phyloP scores from a whole-genome alignment of 345 rosid species.

The Microthlaspi erraticum region DNA sequence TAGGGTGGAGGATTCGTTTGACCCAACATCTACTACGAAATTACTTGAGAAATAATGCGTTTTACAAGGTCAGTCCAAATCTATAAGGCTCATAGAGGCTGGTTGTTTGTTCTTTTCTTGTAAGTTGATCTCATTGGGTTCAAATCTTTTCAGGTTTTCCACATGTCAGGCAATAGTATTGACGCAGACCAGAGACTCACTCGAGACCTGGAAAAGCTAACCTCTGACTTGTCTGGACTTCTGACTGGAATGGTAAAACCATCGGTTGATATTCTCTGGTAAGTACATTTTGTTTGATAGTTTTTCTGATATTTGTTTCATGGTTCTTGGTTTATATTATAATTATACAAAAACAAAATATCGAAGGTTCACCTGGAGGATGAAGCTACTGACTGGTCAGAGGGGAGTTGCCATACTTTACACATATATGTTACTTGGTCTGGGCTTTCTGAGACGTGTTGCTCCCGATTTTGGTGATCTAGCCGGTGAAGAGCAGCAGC shows the following conservation, averaged over 20 bases:
- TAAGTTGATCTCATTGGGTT: constrained; percentile 28
- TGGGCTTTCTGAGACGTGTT: constrained; percentile 85
- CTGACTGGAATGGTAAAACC: constrained; percentile 99
- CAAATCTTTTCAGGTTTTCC: constrained; percentile 65
- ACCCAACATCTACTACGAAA: constrained; percentile 86
- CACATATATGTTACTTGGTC: constrained; percentile 92
- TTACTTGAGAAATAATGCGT: constrained; percentile 90
- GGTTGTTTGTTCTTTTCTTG: constrained; percentile 12
- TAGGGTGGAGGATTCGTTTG: constrained; percentile 95
- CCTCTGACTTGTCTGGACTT: constrained; percentile 82
- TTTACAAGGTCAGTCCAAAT: constrained; percentile 78
- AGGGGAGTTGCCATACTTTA: constrained; percentile 96
- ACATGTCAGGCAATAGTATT: constrained; percentile 81
- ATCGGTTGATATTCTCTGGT: constrained; percentile 93
- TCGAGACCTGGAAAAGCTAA: constrained; percentile 87
- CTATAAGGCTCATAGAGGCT: constrained; percentile 8
- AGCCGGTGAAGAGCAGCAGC: constrained; percentile 81
- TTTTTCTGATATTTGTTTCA: constrained; percentile 27
- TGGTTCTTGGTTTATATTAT: constrained; percentile 28
- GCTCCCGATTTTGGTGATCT: constrained; percentile 97
- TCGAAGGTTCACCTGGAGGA: constrained; percentile 98
- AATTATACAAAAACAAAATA: constrained; percentile 17
- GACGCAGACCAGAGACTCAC: constrained; percentile 99
- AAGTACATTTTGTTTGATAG: constrained; percentile 46
- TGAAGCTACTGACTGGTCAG: constrained; percentile 92